phyloP scores from a whole-genome alignment of 2,329 filamentous ascomycete species.

The Teratosphaeria gauchensis region DNA sequence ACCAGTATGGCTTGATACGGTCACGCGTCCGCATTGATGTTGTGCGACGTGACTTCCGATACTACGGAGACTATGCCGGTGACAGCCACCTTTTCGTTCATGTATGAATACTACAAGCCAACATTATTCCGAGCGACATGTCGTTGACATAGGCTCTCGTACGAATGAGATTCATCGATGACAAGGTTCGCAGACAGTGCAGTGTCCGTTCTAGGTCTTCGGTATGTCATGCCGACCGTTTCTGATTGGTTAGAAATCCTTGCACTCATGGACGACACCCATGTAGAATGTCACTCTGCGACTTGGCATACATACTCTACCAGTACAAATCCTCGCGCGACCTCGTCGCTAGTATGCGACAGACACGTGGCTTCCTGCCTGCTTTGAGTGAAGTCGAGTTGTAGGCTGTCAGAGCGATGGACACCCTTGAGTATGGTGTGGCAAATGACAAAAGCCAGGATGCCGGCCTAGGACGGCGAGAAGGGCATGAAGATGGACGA shows the following conservation, averaged over 20 bases:
- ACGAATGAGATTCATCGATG: not conserved
- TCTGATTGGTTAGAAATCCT: not conserved
- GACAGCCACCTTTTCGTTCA: no score
- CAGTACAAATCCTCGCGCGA: not conserved
- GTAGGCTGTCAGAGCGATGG: constrained; percentile 5
- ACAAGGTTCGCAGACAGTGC: not conserved
- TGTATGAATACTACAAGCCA: no score
- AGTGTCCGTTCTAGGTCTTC: not conserved
- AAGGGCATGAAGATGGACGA: not conserved
- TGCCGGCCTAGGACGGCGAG: constrained; percentile 6
- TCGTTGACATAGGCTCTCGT: not conserved
- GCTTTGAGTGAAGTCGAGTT: not conserved
- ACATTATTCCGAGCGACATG: not conserved
- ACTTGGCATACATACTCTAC: not conserved
- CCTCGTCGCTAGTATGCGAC: not conserved
- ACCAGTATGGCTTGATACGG: no score
- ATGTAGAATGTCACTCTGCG: not conserved
- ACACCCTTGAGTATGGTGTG: constrained; percentile 12
- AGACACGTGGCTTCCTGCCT: not conserved
- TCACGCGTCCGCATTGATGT: no score
- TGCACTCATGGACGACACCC: not conserved
- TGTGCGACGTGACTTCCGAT: no score
- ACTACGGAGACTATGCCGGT: no score
- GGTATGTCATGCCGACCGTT: not conserved
- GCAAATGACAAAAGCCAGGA: constrained; percentile 7